These are phyloP conservation scores for Carex sylvatica DNA, from an alignment of 202 grass and related monocot genomes.

Conservation along the genomic window DNA sequence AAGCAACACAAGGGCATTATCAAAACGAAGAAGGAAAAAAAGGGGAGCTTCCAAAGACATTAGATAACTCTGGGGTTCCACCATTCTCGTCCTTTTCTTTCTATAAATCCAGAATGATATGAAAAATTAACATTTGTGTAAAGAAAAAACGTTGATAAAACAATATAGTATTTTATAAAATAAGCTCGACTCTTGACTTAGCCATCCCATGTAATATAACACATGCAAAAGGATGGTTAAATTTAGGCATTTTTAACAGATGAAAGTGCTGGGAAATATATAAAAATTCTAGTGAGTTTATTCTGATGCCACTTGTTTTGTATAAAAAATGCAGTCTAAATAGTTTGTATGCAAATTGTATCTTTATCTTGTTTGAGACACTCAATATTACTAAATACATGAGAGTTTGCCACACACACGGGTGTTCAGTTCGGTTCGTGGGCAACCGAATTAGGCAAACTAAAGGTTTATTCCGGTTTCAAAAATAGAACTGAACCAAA, in stretches of 20 bases:
- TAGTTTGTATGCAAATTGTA: too few species aligned
- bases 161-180: too few species aligned
- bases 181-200: neutral
- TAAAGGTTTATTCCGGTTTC: too few species aligned
- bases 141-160: neutral
- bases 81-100: neutral
- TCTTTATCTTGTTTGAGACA: neutral
- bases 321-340: too few species aligned
- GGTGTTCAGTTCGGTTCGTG: too few species aligned
- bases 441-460: too few species aligned
- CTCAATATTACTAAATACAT: neutral
- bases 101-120: constrained; percentile 2
- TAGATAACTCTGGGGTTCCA: neutral
- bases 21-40: neutral
- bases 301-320: neutral
- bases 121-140: neutral
- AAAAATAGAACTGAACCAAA: too few species aligned
- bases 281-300: neutral
- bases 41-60: neutral
- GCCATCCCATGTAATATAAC: neutral
- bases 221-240: neutral
- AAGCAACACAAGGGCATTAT: neutral
- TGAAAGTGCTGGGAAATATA: neutral
- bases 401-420: neutral
- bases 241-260: neutral